These are phyloP conservation scores for Hypoxylon lenormandii DNA, from an alignment of 495 filamentous ascomycete genomes.

Conservation along the genomic window DNA sequence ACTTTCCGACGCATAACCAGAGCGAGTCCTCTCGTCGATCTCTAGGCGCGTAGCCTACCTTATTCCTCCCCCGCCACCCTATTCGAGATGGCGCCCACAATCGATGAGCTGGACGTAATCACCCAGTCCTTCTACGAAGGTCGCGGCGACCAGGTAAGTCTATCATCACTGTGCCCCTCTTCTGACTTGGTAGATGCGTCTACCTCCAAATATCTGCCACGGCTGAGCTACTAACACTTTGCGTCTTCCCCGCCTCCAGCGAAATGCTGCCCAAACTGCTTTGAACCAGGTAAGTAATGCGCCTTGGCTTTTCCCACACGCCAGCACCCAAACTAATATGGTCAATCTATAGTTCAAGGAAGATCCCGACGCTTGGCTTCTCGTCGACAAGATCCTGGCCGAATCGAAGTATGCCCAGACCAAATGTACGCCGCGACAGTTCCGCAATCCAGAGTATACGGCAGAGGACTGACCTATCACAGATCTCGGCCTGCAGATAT, in stretches of 20 bases:
- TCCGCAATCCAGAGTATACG: slow-evolving; percentile 9
- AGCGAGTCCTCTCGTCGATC: slow-evolving; percentile 40
- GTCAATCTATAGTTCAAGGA: slow-evolving; percentile 84
- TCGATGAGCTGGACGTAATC: slow-evolving; percentile 93
- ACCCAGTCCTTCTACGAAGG: slow-evolving; percentile 97
- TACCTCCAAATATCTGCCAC: slow-evolving; percentile 15
- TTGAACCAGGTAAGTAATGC: slow-evolving; percentile 84
- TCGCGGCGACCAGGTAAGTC: slow-evolving; percentile 85
- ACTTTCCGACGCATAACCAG: slow-evolving; percentile 24
- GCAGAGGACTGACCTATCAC: slow-evolving; percentile 60
- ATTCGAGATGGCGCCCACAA: slow-evolving; percentile 68
- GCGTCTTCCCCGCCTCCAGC: slow-evolving; percentile 66
- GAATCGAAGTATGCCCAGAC: slow-evolving; percentile 91
- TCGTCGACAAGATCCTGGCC: slow-evolving; percentile 94
- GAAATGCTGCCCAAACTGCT: slow-evolving; percentile 95
- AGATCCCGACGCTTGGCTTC: slow-evolving; percentile 95
- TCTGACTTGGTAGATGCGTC: slow-evolving; percentile 8
- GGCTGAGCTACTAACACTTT: slow-evolving; percentile 48
- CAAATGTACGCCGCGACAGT: slow-evolving; percentile 75
- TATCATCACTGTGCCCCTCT: slow-evolving; percentile 12
- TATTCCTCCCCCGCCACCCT: slow-evolving; percentile 31
- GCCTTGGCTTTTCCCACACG: slow-evolving; percentile 18
- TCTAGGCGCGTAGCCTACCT: slow-evolving; percentile 51
- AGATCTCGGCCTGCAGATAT: slow-evolving; percentile 94
- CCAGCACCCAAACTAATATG: slow-evolving; percentile 45